These are phyloP conservation scores for Globisporangium nagaii DNA, from an alignment of 352 stramenopile genomes.

Conservation along the genomic window DNA sequence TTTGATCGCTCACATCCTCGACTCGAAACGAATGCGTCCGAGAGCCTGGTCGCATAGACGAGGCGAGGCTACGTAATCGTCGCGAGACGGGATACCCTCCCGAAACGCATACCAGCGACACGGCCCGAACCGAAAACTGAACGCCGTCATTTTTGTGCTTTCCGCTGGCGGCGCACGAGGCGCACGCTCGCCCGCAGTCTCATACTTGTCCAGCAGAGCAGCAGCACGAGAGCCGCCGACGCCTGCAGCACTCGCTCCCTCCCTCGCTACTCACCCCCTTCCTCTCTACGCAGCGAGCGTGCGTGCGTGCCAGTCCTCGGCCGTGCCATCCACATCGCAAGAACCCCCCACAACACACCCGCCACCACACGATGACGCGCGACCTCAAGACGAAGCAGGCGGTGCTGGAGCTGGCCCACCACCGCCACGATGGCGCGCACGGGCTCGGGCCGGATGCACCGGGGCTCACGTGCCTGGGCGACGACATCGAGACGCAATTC, in stretches of 20 bases:
- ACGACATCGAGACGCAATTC: slow-evolving; percentile 67
- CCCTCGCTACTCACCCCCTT: not conserved
- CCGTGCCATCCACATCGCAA: too few relatives aligned
- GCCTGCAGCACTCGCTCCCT: not conserved
- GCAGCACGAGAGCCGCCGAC: not conserved
- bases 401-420: slow-evolving; percentile 3
- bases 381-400: slow-evolving; percentile 14
- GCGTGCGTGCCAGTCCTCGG: not conserved
- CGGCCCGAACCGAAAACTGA: too few relatives aligned
- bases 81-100: not conserved
- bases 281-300: not conserved
- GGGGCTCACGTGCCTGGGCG: slow-evolving; percentile 73
- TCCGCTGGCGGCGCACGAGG: not conserved
- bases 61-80: slow-evolving; percentile 4
- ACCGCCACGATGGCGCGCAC: not conserved
- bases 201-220: slow-evolving; percentile 1
- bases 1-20: too few relatives aligned
- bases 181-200: too few relatives aligned
- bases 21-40: not conserved
- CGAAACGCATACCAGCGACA: slow-evolving; percentile 3
- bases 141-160: not conserved
- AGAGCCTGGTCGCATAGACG: slow-evolving; percentile 1
- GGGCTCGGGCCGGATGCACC: slow-evolving; percentile 35
- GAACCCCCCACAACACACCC: not conserved
- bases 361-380: slow-evolving; percentile 5